Conservation (phyloP, 163 green algal genomes). For the Prototheca cutis region DNA sequence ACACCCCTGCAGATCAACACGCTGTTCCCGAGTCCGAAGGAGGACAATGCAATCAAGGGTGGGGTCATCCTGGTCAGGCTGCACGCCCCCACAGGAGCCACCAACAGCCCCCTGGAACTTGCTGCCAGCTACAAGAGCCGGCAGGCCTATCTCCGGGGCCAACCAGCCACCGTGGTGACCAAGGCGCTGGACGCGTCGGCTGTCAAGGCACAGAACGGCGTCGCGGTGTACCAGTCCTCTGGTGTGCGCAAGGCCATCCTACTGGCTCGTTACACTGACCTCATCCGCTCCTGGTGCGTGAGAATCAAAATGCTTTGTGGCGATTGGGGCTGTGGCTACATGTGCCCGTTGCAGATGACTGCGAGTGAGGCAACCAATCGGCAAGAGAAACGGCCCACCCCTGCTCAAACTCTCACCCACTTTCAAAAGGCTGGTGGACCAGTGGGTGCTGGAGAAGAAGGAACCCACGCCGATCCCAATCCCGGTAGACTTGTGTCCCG, state of each 20-base stretch:
- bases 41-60: slow-evolving; percentile 26
- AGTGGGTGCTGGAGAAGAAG: slow-evolving; percentile 13
- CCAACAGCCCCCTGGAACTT: slow-evolving; percentile 10
- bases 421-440: slow-evolving; percentile 16
- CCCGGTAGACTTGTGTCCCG: neutral
- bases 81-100: neutral
- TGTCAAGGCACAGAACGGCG: neutral
- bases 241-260: slow-evolving; percentile 27
- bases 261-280: slow-evolving; percentile 26
- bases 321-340: too few species aligned
- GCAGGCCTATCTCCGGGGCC: neutral
- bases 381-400: neutral
- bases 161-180: neutral
- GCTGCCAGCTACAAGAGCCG: slow-evolving; percentile 14
- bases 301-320: neutral
- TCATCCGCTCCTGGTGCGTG: slow-evolving; percentile 19
- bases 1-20: slow-evolving; percentile 13
- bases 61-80: slow-evolving; percentile 27
- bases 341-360: neutral
- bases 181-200: neutral
- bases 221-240: slow-evolving; percentile 7
- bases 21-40: slow-evolving; percentile 28
- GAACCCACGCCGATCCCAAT: neutral
- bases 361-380: neutral
- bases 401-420: neutral